Base-by-base conservation (phyloP, 208 protist species). In the Crithidia thermophila region DNA sequence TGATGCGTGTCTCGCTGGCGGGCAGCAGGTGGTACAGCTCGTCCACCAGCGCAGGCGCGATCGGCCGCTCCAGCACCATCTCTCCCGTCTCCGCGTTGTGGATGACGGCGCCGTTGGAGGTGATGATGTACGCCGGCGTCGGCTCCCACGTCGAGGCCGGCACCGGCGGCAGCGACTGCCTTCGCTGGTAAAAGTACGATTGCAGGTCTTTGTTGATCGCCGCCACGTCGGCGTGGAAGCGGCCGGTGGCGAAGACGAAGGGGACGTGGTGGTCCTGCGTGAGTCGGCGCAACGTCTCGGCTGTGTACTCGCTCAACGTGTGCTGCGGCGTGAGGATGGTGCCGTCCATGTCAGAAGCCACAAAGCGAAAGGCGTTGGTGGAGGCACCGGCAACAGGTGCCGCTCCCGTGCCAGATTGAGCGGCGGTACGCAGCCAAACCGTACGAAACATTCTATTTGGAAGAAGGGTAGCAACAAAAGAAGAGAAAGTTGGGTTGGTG, bases 191-290 rank as follows among this genome's bases (percentile, higher is more conserved):
- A 30, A 82, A 71, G 55, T 66, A 87, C 20, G 70, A 60, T 45
- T 83, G 76, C 40, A 90, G 64, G 1, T 67, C 21, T 10, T 67
- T 62, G 49, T 81, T 81, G 28, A 88, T 79, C 36, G 57, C 58
- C 21, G 70, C 40, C 42, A 94, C 82, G 25, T 82, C 78, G 0
- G 70, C 76, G 62, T 81, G 81, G n/a, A 75, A 77, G 25, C 85
- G 84, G 4, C 83, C 88, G 6, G 88, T 91, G 20, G 83, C 88
- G 45, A 94, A 85, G 59, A 94, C 77, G 16, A 91, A 67, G 53
- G 88, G 84, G 5, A 93, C 79, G 28, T 76, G 21, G 56, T 75
- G 69, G 62, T 84, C 58, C 64, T 77, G 68, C 56, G 80, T 49
- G 36, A 94, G 76, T 11, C 77, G 59, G n/a, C 73, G 67, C 27